phyloP scores from a whole-genome alignment of 768 basidiomycete species.

The Boletales sp. region DNA sequence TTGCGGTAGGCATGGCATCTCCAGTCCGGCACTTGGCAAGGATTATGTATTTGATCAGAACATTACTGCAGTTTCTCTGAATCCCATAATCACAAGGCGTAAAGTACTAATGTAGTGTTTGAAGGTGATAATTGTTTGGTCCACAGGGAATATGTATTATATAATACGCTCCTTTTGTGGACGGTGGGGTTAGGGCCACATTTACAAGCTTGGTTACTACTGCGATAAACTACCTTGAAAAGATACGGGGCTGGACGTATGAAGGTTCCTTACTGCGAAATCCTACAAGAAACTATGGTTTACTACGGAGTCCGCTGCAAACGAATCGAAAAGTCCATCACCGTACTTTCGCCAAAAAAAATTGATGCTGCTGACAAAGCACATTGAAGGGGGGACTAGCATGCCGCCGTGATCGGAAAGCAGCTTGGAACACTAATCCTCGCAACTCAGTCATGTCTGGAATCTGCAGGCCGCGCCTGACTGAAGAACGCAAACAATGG shows the following conservation, averaged over 20 bases:
- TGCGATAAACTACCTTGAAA: no score
- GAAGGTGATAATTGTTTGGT: background rate
- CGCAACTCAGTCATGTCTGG: constrained; percentile 61
- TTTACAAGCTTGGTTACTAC: no score
- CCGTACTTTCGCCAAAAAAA: no score
- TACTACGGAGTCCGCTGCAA: no score
- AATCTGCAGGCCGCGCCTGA: constrained; percentile 87
- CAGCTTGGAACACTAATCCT: background rate
- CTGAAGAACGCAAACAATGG: constrained; percentile 99
- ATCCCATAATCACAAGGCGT: constrained; percentile 3
- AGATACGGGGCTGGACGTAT: no score
- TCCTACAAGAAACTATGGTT: no score
- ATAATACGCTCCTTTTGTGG: no score
- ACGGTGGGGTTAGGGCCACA: no score
- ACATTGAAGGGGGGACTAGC: background rate
- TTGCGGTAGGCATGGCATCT: constrained; percentile 16
- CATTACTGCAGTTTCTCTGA: constrained; percentile 16
- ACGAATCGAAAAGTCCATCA: no score
- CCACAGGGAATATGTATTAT: no score
- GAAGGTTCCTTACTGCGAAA: no score
- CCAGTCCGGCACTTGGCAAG: constrained; percentile 10
- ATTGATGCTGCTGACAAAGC: constrained; percentile 21
- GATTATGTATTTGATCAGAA: constrained; percentile 20
- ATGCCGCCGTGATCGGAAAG: background rate
- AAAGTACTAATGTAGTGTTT: background rate